Base-by-base conservation (phyloP, 495 filamentous ascomycete species). In the Lentithecium fluviatile region DNA sequence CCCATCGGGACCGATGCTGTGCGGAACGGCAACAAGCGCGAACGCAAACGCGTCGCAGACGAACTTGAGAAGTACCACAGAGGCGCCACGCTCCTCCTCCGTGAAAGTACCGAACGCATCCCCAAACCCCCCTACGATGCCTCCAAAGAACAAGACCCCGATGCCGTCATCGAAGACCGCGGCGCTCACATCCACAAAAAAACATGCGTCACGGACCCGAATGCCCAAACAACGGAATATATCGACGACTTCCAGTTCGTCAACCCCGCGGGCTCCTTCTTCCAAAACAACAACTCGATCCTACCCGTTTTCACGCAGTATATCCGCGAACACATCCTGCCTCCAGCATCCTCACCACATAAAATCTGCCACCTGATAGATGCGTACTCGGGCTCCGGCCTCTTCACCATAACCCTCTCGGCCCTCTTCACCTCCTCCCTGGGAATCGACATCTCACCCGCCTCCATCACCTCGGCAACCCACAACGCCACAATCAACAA, bases 231-330 rank as follows among this genome's bases (percentile, higher is more conserved):
- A 2, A 88, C 86, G 40, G 94, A 98, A 71, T 96, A 95, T 72
- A 79, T 98, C 54, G 90, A 90, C 68, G 71, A 85, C 72, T 95
- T 87, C 77, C 74, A 85, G 71, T 95, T 98, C 79, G 82, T 81
- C 70, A 97, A 93, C 79, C 89, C 87, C 29, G 94, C 94, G 19
- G 91, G 91, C 38, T 78, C 88, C 43, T 98, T 98, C 82, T 98
- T 98, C 83, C 94, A 98, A 70, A 98, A 98, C 78, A 98, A 98
- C 81, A 98, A 98, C 77, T 95, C 91, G 47, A 97, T 98, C 75
- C 85, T 98, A n/a, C 82, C 88, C 40, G 74, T 73, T 11, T 96
- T 98, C 76, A 97, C 91, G 12, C 81, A 85, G 59, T 97, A 93
- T 78, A 90, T 98, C 76, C 90, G 94, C 50, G 77, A 86, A 46